phyloP scores from a whole-genome alignment of 2,329 filamentous ascomycete genomes.

The Verticillium isaacii region DNA sequence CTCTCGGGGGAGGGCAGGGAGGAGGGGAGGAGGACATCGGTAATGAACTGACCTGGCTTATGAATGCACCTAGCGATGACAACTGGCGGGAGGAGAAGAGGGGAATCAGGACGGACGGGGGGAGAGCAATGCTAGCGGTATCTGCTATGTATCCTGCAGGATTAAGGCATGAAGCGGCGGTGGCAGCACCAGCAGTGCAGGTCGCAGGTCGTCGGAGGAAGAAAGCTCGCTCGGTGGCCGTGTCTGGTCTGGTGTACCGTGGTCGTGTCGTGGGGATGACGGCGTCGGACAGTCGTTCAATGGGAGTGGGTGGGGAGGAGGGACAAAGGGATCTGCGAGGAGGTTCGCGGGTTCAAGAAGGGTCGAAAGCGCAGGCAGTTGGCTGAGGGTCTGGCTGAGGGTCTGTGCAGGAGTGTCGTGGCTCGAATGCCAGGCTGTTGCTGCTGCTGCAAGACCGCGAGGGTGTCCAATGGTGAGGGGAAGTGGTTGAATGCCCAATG shows the following conservation, averaged over 20 bases:
- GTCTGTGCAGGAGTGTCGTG: conserved; percentile 26
- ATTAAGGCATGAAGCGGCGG: conserved; percentile 11
- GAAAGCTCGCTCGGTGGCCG: not conserved
- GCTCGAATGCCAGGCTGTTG: conserved; percentile 33
- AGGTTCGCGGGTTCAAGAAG: conserved; percentile 5
- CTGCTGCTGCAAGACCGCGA: conserved; percentile 13
- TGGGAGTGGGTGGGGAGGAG: conserved; percentile 1
- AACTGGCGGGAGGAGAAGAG: conserved; percentile 6
- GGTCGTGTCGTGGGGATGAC: conserved; percentile 1
- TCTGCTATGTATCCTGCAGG: conserved; percentile 15
- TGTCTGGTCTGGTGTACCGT: not conserved
- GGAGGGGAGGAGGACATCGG: conserved; percentile 10
- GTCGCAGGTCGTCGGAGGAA: not conserved
- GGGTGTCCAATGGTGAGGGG: conserved; percentile 12
- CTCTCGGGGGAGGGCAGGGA: conserved; percentile 9
- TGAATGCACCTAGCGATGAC: not conserved
- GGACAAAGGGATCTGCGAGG: not conserved
- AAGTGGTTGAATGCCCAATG: conserved; percentile 8
- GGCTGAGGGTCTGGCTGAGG: conserved; percentile 3
- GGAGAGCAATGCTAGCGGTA: conserved; percentile 8
- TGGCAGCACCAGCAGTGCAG: conserved; percentile 6
- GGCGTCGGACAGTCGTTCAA: not conserved
- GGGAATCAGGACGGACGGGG: conserved; percentile 7
- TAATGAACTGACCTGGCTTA: conserved; percentile 15
- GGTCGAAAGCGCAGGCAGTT: conserved; percentile 5